These are phyloP conservation scores for Penicillium salamii DNA, from an alignment of 495 filamentous ascomycete species.

Conservation along the genomic window DNA sequence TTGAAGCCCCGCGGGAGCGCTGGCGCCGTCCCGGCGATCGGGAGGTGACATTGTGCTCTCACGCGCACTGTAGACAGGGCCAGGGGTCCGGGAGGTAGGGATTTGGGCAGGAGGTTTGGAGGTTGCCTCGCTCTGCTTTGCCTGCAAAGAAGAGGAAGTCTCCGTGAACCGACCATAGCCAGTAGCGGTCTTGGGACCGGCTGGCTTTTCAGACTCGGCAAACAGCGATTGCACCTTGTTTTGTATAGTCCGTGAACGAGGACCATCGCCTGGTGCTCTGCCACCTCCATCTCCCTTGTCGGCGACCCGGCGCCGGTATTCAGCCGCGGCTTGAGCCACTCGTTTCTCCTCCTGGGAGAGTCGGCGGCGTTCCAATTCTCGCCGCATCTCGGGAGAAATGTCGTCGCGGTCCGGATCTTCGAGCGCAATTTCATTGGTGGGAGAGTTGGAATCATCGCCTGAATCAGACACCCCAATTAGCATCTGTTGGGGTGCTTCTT, in stretches of 20 bases:
- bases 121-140: slow-evolving; percentile 31
- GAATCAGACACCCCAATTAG: slow-evolving; percentile 66
- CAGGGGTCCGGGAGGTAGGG: slow-evolving; percentile 18
- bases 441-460: slow-evolving; percentile 12
- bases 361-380: slow-evolving; percentile 82
- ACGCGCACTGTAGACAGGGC: slow-evolving; percentile 17
- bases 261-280: slow-evolving; percentile 37
- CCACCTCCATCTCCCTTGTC: slow-evolving; percentile 57
- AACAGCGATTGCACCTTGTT: slow-evolving; percentile 83
- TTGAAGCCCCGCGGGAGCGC: slow-evolving; percentile 15
- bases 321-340: slow-evolving; percentile 89
- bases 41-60: slow-evolving; percentile 12
- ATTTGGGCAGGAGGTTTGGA: neutral
- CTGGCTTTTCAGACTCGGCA: slow-evolving; percentile 68
- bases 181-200: slow-evolving; percentile 69
- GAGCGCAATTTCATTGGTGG: slow-evolving; percentile 52
- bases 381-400: slow-evolving; percentile 82
- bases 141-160: slow-evolving; percentile 36
- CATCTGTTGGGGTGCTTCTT: slow-evolving; percentile 45
- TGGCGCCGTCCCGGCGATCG: slow-evolving; percentile 17
- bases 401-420: slow-evolving; percentile 66
- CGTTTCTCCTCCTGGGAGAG: slow-evolving; percentile 86
- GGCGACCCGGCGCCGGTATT: slow-evolving; percentile 77
- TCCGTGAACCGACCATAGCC: slow-evolving; percentile 88
- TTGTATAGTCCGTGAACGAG: slow-evolving; percentile 76